Base-by-base conservation (phyloP, 2,329 filamentous ascomycete species). In the Hirsutella thompsonii region DNA sequence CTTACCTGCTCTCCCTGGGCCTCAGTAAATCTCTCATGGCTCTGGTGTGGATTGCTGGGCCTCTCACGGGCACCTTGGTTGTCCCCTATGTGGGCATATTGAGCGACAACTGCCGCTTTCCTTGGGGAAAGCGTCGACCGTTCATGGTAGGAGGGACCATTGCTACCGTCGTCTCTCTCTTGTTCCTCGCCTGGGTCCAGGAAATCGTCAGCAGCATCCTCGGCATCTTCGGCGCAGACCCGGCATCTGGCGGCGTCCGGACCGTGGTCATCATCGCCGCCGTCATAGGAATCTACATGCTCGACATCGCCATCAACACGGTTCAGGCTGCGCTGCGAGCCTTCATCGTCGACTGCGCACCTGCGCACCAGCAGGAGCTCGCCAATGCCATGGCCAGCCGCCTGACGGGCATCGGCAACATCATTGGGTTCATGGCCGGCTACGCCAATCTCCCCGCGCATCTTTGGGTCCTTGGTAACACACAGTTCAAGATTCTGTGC, bases 231-330 rank as follows among this genome's bases (percentile, higher is more conserved):
- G 83, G 84, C 10, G 81, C 76, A 10, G 72, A 81, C 41, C 64
- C 66, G n/a, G 70, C 79, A 32, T 84, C 81, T 0, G 51, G 70
- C 8, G 74, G 70, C 3, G 80, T 83, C 36, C 80, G 76, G 53
- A 70, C 69, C 3, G 66, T 69, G 34, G 75, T 83, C 37, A 90
- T 94, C 49, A 66, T 86, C 26, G 72, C 86, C 43, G 90, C 90
- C 8, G 87, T 94, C 5, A 56, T 88, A 23, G 82, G 88, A 64
- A 83, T 96, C 52, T 96, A 94, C 61, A 70, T 92, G 38, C 72
- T 96, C 39, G 90, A 96, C 59, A 92, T 96, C 59, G 79, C 89
- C 52, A 92, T 96, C 66, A 96, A 96, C 62, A 92, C 89, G 74
- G 86, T 96, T 28, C 90, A 96, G 72, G 90, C 92, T 38, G 84